Base-by-base conservation (phyloP, 2,329 filamentous ascomycete genomes). In the Aspergillus floridensis region DNA sequence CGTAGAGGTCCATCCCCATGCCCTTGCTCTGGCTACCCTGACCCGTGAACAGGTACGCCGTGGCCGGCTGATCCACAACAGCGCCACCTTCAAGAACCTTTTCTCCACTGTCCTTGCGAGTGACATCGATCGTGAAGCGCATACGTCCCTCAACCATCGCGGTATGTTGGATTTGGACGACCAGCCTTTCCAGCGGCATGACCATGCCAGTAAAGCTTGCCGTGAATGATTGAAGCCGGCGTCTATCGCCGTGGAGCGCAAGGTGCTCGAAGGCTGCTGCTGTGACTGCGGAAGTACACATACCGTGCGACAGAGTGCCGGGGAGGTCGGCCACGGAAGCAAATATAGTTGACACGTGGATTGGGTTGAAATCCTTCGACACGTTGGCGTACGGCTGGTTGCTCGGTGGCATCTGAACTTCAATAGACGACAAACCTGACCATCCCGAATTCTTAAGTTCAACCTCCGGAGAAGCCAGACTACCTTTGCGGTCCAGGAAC, bases 1-100 rank as follows among this genome's bases (percentile, higher is more conserved):
- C 88, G 75, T 98, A 98, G 57, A 98, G 83, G 71, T 97, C 93
- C 93, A 98, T 98, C 76, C 93, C 93, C 93, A 98, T 98, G 63
- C 93, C 93, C 77, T 97, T 93, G 78, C 97, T 93, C 77, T 98
- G 93, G 55, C 92, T 96, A 69, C 93, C 93, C 78, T 98, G 93
- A 56, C 93, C 93, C 61, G 93, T 98, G 78, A 98, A 98, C 66
- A 98, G 90, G 72, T 98, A 98, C 7, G 93, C 88, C 0, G 93
- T 95, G 29, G 93, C 90, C 11, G 93, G 93, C 76, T 98, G 95
- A 77, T 98, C 93, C 56, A 98, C 91, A 77, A 97, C 93, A 26
- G 93, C 93, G 78, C 97, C 92, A 70, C 90, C 93, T 56, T 96
- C 82, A 5, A 98, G 82, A 6, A 97, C 92, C 82, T 96, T 96